phyloP scores from a whole-genome alignment of 495 filamentous ascomycete genomes.

The Cenococcum geophilum region DNA sequence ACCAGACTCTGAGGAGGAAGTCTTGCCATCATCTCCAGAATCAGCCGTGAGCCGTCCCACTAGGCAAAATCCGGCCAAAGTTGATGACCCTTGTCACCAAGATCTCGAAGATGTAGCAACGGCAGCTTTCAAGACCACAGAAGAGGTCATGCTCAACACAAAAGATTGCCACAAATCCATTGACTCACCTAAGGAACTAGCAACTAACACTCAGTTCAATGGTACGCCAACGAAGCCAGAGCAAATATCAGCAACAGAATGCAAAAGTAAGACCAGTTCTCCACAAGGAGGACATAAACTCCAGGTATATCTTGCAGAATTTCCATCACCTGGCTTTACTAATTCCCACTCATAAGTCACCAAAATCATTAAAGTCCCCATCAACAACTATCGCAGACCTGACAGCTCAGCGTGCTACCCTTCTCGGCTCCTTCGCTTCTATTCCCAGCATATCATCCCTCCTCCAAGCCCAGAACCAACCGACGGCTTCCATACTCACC shows the following conservation, averaged over 20 bases:
- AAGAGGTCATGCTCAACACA: neutral
- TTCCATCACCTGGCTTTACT: no score
- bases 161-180: neutral
- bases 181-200: neutral
- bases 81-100: neutral
- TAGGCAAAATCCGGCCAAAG: neutral
- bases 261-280: neutral
- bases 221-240: neutral
- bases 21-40: constrained; percentile 15
- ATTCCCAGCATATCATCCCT: constrained; percentile 16
- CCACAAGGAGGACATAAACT: neutral
- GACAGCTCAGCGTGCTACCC: constrained; percentile 13
- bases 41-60: neutral
- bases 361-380: constrained; percentile 2
- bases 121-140: neutral
- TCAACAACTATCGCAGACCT: constrained; percentile 17
- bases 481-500: neutral
- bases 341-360: neutral
- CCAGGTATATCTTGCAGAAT: no score
- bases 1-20: constrained; percentile 28
- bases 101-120: neutral
- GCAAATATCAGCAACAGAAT: neutral
- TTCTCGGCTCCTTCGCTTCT: constrained; percentile 19
- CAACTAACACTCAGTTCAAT: neutral
- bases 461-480: constrained; percentile 1